phyloP scores from a whole-genome alignment of 805 yeast genomes.

The Hagleromyces aurorensis region DNA sequence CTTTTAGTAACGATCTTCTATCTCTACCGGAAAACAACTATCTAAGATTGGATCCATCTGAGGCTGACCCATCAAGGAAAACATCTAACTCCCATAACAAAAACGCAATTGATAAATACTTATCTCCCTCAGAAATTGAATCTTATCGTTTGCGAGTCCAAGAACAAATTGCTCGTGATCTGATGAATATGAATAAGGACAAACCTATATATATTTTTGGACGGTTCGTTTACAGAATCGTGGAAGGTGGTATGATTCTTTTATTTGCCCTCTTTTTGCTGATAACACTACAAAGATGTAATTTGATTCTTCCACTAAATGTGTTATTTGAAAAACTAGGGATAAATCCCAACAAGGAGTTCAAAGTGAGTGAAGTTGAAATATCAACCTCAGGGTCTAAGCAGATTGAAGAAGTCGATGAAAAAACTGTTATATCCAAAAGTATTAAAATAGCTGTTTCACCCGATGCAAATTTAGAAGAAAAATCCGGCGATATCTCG shows the following conservation, averaged over 20 bases:
- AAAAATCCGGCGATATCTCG: constrained; percentile 6
- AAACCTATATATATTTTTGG: constrained; percentile 18
- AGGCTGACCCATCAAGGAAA: constrained; percentile 1
- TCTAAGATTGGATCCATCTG: too few species aligned
- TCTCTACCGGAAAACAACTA: constrained; percentile 14
- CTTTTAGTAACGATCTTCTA: constrained; percentile 3
- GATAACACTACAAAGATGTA: constrained; percentile 24
- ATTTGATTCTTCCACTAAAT: constrained; percentile 29
- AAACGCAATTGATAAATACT: constrained; percentile 17
- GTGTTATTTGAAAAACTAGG: constrained; percentile 30
- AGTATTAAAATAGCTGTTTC: background rate
- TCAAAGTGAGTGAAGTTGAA: constrained; percentile 6
- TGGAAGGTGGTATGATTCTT: constrained; percentile 37
- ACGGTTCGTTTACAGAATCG: constrained; percentile 26
- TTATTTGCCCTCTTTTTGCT: constrained; percentile 26
- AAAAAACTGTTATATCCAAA: constrained; percentile 1
- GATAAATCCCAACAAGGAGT: constrained; percentile 22
- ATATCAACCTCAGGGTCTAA: too few species aligned
- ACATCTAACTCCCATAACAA: constrained; percentile 7
- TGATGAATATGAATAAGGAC: constrained; percentile 10
- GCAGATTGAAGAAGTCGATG: constrained; percentile 3
- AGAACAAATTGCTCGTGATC: constrained; percentile 21
- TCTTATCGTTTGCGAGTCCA: constrained; percentile 20
- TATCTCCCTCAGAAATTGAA: constrained; percentile 24
- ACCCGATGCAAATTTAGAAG: background rate